Base-by-base conservation (phyloP, 805 yeast genomes). In the Candida coquimbonensis region DNA sequence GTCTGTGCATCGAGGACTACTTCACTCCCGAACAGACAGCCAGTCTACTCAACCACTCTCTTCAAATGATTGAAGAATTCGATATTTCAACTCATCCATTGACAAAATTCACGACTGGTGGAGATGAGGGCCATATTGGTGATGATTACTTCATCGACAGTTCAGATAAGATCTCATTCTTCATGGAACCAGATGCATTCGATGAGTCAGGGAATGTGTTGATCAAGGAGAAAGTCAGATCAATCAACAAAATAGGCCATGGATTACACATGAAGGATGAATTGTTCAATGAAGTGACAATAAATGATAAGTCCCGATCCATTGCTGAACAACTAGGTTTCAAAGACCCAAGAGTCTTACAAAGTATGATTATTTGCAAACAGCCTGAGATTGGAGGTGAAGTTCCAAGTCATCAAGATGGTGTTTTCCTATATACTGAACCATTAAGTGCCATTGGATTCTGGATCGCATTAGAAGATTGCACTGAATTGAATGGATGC, bases 391-490 rank as follows among this genome's bases (percentile, higher is more conserved):
- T 78, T 37, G 84, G 84, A 5, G 83, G 81, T 4, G 81, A 78
- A 35, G 95, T 86, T 1, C 91, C 91, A 4, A 68, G 84, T 1
- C 95, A 86, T 55, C 84, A 81, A 44, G 95, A 86, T 59, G 88
- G 80, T 3, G 78, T 79, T 3, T 86, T 86, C 53, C 67, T 86
- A 25, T 85, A 70, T 61, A 85, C 93, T 0, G 67, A 77, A 16
- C 95, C 95, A 4, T 80, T 75, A 43, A 66, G 78, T 3, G 87
- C 89, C 1, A 61, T 84, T 36, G 95, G 95, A 3, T 86, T 82
- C 59, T 85, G 95, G 95, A 77, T 80, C 57, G 90, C 93, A 0
- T 63, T 85, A 50, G 88, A 86, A 54, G 85, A 83, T 54, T 85
- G 93, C 59, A 79, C 82, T 1, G 47, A 59, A 2, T 65, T 63